Evolutionary conservation across 768 basidiomycete species (phyloP).

Genomic region (Aureoboletus auriporus): DNA sequence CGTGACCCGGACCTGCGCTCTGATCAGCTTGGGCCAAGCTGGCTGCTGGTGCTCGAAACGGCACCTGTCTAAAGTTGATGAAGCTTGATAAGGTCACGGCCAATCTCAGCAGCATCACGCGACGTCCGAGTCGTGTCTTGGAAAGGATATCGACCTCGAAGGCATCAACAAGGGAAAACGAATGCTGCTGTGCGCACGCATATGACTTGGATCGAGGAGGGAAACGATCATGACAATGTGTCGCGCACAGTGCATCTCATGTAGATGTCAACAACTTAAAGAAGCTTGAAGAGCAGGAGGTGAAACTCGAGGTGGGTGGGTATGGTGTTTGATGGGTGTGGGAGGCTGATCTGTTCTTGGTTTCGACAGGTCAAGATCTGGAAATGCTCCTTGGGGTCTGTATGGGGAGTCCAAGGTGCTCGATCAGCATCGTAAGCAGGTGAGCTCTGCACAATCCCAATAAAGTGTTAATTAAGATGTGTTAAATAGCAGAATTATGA

Average conservation of each 20-base stretch:
- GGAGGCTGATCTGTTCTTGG: neutral
- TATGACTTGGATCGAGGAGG: no score
- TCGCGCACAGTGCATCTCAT: slow-evolving; percentile 64
- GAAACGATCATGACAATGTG: neutral
- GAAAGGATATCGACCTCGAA: slow-evolving; percentile 84
- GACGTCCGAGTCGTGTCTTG: slow-evolving; percentile 73
- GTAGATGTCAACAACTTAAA: slow-evolving; percentile 70
- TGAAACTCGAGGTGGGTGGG: slow-evolving; percentile 74
- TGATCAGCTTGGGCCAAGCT: slow-evolving; percentile 42
- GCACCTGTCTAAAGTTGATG: slow-evolving; percentile 60
- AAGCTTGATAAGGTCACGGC: slow-evolving; percentile 77
- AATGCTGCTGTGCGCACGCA: slow-evolving; percentile 21
- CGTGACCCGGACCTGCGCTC: slow-evolving; percentile 45
- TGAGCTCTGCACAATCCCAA: slow-evolving; percentile 22
- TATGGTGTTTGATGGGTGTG: neutral
- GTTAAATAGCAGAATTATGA: slow-evolving; percentile 86
- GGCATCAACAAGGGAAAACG: slow-evolving; percentile 94
- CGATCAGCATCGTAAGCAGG: slow-evolving; percentile 89
- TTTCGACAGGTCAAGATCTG: slow-evolving; percentile 83
- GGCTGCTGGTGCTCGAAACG: slow-evolving; percentile 51
- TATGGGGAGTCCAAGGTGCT: slow-evolving; percentile 97
- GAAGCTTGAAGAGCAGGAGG: slow-evolving; percentile 95
- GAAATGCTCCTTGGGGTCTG: slow-evolving; percentile 81
- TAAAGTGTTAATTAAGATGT: neutral
- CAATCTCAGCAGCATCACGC: slow-evolving; percentile 79